Evolutionary conservation across 2,329 filamentous ascomycete species (phyloP).

Genomic region (Coccinonectria pachysandricola): DNA sequence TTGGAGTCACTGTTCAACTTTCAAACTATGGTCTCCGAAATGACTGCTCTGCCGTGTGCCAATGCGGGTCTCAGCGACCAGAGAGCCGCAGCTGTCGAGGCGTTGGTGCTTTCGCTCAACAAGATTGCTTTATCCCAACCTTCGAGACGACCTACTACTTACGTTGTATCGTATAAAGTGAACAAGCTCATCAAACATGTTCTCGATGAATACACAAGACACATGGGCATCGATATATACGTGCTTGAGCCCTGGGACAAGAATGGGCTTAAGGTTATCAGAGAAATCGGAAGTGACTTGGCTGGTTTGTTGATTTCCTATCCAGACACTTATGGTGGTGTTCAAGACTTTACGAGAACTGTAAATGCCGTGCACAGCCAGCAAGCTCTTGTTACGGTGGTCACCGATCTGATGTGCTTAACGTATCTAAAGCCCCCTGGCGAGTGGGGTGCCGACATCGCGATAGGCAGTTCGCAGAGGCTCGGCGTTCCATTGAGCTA

Average conservation of each 20-base stretch:
- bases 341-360: slow-evolving; percentile 65
- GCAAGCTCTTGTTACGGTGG: slow-evolving; percentile 72
- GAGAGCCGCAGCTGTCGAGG: slow-evolving; percentile 84
- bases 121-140: slow-evolving; percentile 59
- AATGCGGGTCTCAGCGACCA: slow-evolving; percentile 90
- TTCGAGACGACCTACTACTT: slow-evolving; percentile 68
- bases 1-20: slow-evolving; percentile 78
- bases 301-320: slow-evolving; percentile 93
- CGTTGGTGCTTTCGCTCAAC: slow-evolving; percentile 87
- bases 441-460: slow-evolving; percentile 91
- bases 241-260: slow-evolving; percentile 61
- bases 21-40: slow-evolving; percentile 84
- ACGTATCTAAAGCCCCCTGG: slow-evolving; percentile 82
- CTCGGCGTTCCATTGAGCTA: slow-evolving; percentile 88
- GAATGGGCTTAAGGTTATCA: slow-evolving; percentile 50
- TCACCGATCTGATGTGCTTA: slow-evolving; percentile 79
- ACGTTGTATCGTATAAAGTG: slow-evolving; percentile 70
- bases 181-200: slow-evolving; percentile 74
- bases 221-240: slow-evolving; percentile 72
- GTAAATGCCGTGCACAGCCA: slow-evolving; percentile 67
- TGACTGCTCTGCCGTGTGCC: slow-evolving; percentile 77
- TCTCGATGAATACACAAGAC: too few species aligned
- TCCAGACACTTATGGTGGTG: slow-evolving; percentile 75
- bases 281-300: slow-evolving; percentile 67
- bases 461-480: slow-evolving; percentile 84